Percentiles rank a stretch among this genome's conserved stretches.
phyloP scores from a whole-genome alignment of 2,329 filamentous ascomycete genomes.

The Pseudogymnoascus sp. region DNA sequence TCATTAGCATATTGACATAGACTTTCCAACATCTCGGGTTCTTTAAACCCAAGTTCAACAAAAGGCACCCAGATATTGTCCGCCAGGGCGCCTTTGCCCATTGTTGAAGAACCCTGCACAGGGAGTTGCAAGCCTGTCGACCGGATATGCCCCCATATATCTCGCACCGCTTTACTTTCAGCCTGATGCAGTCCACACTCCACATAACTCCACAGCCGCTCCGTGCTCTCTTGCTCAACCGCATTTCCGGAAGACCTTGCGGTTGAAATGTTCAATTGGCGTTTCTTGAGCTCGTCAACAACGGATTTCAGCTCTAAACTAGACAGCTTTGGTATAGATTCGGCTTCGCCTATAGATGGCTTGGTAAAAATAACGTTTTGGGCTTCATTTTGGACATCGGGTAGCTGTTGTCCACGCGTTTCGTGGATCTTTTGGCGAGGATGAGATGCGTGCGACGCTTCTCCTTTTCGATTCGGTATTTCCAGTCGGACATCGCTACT shows the following conservation, averaged over 20 bases:
- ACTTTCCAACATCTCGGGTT: slow-evolving; percentile 29
- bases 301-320: not conserved
- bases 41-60: slow-evolving; percentile 30
- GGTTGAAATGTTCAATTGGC: not conserved
- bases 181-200: not conserved
- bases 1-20: slow-evolving; percentile 35
- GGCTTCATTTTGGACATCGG: not conserved
- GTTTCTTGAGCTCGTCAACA: not conserved
- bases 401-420: not conserved
- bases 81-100: slow-evolving; percentile 28
- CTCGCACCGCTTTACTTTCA: not conserved
- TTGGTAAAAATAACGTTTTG: not conserved
- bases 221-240: not conserved
- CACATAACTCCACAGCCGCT: not conserved
- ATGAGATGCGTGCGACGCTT: not conserved
- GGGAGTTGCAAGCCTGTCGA: not conserved
- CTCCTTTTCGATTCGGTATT: not conserved
- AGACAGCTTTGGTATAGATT: not conserved
- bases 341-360: not conserved
- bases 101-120: not conserved
- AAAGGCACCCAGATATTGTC: slow-evolving; percentile 38
- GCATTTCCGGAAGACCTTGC: not conserved
- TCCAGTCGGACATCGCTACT: not conserved
- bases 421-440: not conserved
- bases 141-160: not conserved